Evolutionary conservation across 805 yeast species (phyloP).

Genomic region (Ogataea paraovalis): DNA sequence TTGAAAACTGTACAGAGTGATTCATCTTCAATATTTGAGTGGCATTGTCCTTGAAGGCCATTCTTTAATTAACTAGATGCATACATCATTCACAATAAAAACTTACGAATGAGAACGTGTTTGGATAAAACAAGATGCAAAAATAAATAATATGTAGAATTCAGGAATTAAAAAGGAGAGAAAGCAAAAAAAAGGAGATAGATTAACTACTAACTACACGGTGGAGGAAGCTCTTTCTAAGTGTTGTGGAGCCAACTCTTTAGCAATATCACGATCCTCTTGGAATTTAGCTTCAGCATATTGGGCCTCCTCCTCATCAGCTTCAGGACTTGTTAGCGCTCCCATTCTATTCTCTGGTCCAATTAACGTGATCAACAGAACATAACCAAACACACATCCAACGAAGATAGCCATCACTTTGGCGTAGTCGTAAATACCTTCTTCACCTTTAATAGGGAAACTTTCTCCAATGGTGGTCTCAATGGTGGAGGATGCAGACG

Average conservation of each 20-base stretch:
- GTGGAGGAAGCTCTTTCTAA: neutral
- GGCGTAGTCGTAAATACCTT: constrained; percentile 43
- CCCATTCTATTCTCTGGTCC: constrained; percentile 56
- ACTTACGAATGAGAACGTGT: too few species aligned
- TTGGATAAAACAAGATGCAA: too few species aligned
- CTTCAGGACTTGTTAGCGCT: constrained; percentile 15
- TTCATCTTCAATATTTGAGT: too few species aligned
- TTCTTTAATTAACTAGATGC: too few species aligned
- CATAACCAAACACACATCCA: constrained; percentile 57
- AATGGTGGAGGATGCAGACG: constrained; percentile 66
- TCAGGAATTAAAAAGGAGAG: neutral
- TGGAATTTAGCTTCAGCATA: constrained; percentile 3
- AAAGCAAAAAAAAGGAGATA: neutral
- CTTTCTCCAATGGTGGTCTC: constrained; percentile 58
- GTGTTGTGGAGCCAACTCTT: neutral
- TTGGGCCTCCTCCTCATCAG: constrained; percentile 18
- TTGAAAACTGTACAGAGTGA: too few species aligned
- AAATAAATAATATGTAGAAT: too few species aligned
- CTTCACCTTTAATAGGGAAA: constrained; percentile 38
- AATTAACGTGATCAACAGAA: constrained; percentile 44
- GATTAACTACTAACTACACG: neutral
- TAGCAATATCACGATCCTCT: neutral
- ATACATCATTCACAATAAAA: too few species aligned
- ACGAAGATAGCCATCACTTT: constrained; percentile 64
- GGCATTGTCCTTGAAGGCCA: too few species aligned